These are phyloP conservation scores for Domatiomyces globalis DNA, from an alignment of 2,329 filamentous ascomycete genomes.

Conservation along the genomic window DNA sequence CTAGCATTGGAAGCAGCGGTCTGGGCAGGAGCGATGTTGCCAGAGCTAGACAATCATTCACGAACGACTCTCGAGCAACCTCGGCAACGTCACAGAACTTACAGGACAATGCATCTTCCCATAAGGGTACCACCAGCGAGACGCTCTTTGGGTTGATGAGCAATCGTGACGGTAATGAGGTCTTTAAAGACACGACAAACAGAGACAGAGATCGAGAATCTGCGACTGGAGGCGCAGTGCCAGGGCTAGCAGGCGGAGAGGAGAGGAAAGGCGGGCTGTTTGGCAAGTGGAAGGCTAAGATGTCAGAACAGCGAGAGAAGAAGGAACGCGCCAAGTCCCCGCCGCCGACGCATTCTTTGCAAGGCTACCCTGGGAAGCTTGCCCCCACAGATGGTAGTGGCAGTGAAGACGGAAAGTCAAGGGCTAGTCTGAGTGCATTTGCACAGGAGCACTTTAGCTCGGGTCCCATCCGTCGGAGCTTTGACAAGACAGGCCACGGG, in stretches of 20 bases:
- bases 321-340: slow-evolving; percentile 41
- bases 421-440: background rate
- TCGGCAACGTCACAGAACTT: background rate
- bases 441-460: background rate
- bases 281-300: slow-evolving; percentile 51
- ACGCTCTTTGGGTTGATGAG: background rate
- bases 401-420: background rate
- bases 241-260: background rate
- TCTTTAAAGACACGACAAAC: slow-evolving; percentile 25
- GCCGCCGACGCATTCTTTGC: slow-evolving; percentile 13
- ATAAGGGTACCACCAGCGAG: background rate
- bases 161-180: background rate
- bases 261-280: slow-evolving; percentile 46
- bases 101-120: background rate
- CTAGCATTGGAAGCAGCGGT: slow-evolving; percentile 47
- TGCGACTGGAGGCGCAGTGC: no score
- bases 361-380: background rate
- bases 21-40: background rate
- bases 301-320: slow-evolving; percentile 40
- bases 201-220: slow-evolving; percentile 14
- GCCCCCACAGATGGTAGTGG: background rate
- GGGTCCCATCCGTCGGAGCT: background rate
- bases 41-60: slow-evolving; percentile 32
- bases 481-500: background rate
- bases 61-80: slow-evolving; percentile 26